Evolutionary conservation across 495 filamentous ascomycete species (phyloP).

Genomic region (Hypoxylon cercidicola): DNA sequence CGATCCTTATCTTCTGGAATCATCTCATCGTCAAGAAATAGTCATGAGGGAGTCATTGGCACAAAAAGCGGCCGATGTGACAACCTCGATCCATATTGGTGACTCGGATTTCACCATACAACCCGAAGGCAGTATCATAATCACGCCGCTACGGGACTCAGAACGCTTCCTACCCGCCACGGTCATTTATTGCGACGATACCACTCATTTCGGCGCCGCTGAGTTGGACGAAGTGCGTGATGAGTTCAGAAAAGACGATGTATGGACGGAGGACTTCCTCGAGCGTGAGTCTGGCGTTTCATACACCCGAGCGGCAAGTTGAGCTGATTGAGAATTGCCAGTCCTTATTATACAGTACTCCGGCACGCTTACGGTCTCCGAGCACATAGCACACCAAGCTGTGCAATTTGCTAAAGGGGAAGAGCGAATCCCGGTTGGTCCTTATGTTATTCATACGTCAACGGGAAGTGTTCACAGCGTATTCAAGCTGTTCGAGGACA

Average conservation of each 20-base stretch:
- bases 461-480: neutral
- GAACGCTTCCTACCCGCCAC: neutral
- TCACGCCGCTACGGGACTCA: neutral
- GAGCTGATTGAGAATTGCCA: neutral
- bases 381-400: neutral
- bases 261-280: slow-evolving; percentile 5
- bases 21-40: neutral
- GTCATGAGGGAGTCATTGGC: neutral
- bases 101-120: slow-evolving; percentile 2
- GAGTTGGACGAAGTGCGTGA: neutral
- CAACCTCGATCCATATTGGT: neutral
- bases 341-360: slow-evolving; percentile 7
- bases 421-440: neutral
- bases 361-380: neutral
- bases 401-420: neutral
- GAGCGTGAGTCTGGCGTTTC: neutral
- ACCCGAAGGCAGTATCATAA: neutral
- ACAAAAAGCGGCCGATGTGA: neutral
- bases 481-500: slow-evolving; percentile 5
- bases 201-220: neutral
- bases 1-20: neutral
- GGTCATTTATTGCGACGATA: neutral
- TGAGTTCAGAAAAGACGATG: neutral
- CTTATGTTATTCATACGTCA: neutral
- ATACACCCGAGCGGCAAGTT: neutral